Evolutionary conservation across 805 yeast species (phyloP).

Genomic region (Nakazawaea holstii): DNA sequence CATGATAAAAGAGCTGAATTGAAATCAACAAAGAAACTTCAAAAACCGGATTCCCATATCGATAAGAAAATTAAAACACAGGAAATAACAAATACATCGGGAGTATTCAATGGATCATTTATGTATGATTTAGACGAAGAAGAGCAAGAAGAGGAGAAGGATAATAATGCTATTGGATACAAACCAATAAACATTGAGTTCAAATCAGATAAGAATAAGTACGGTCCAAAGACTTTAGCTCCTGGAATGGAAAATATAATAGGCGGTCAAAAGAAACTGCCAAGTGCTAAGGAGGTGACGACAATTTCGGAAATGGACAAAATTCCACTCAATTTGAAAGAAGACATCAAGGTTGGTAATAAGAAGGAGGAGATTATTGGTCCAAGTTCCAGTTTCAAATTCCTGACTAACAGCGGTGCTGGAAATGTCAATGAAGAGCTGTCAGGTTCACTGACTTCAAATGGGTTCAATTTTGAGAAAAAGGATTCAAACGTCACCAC

Average conservation of each 20-base stretch:
- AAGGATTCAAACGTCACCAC: background rate
- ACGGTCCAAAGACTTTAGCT: conserved; percentile 3
- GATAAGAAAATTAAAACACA: conserved; percentile 3
- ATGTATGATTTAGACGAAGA: conserved; percentile 11
- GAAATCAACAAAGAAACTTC: conserved; percentile 1
- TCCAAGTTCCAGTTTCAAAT: conserved; percentile 7
- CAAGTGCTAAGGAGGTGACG: background rate
- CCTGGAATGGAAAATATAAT: conserved; percentile 8
- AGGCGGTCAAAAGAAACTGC: conserved; percentile 2
- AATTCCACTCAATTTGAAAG: background rate
- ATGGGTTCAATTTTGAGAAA: no score
- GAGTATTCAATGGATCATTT: conserved; percentile 9
- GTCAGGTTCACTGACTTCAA: background rate
- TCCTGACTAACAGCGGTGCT: background rate
- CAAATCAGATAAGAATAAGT: conserved; percentile 2
- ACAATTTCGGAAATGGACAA: background rate
- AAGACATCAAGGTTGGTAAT: background rate
- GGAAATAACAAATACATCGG: conserved; percentile 4
- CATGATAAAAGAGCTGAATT: background rate
- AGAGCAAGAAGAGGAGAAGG: background rate
- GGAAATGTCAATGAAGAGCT: background rate
- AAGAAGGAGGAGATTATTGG: background rate
- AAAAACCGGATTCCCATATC: background rate
- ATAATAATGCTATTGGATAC: background rate
- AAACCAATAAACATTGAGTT: conserved; percentile 5